These are phyloP conservation scores for Anisodus tanguticus DNA, from an alignment of 257 asterid genomes.

Conservation along the genomic window DNA sequence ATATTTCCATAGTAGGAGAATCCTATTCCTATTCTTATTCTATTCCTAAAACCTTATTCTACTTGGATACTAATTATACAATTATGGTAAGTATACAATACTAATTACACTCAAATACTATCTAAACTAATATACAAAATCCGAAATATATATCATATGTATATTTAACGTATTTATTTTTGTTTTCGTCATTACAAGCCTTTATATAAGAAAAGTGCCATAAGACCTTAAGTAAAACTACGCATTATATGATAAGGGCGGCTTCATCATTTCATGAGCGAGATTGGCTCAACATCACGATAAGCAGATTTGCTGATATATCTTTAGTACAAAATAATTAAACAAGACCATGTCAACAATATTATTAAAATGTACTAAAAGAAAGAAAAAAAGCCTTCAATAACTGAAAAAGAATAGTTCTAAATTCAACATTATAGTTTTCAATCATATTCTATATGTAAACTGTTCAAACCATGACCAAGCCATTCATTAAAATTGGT, in stretches of 20 bases:
- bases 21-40: no score
- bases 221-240: neutral
- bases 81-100: no score
- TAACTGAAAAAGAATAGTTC: neutral
- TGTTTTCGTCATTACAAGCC: no score
- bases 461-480: neutral
- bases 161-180: no score
- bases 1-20: no score
- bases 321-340: neutral
- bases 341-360: constrained; percentile 9
- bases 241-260: constrained; percentile 4
- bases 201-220: no score
- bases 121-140: no score
- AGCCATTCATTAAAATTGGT: neutral
- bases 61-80: no score
- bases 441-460: neutral
- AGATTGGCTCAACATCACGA: constrained; percentile 21
- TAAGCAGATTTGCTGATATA: neutral
- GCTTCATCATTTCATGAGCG: neutral
- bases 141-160: no score
- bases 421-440: neutral
- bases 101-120: no score
- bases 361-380: neutral
- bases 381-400: neutral
- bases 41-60: no score